These are phyloP conservation scores for Colletotrichum lentis DNA, from an alignment of 2,329 filamentous ascomycete genomes.

Conservation along the genomic window DNA sequence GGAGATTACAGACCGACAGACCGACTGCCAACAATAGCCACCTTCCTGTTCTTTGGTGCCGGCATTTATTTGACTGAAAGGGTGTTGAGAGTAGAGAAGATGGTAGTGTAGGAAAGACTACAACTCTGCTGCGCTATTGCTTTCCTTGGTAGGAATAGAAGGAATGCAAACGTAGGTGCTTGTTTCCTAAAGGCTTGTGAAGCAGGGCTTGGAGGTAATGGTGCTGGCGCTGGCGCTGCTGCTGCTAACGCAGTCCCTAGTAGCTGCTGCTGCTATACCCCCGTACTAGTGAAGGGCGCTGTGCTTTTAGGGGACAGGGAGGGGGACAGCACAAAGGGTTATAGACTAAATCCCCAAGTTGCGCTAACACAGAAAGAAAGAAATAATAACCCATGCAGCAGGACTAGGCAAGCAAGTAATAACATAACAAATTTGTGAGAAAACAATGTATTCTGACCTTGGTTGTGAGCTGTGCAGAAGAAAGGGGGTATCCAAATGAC, in stretches of 20 bases:
- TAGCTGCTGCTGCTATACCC: too few relatives aligned
- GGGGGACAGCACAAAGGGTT: neutral
- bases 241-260: neutral
- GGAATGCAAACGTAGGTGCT: neutral
- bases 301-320: neutral
- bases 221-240: neutral
- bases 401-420: neutral
- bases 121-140: neutral
- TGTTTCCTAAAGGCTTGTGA: neutral
- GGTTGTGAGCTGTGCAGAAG: neutral
- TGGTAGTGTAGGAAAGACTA: neutral
- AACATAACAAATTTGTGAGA: neutral
- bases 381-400: too few relatives aligned
- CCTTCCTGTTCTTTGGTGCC: constrained; percentile 86
- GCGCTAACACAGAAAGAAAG: too few relatives aligned
- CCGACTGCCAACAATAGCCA: constrained; percentile 93
- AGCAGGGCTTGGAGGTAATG: neutral
- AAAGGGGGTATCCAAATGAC: neutral
- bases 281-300: neutral
- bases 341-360: neutral
- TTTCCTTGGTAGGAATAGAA: neutral
- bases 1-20: constrained; percentile 70
- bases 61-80: constrained; percentile 60
- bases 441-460: neutral
- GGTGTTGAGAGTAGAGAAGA: constrained; percentile 6